phyloP scores from a whole-genome alignment of 768 basidiomycete genomes.

The Aureoboletus auriporus region DNA sequence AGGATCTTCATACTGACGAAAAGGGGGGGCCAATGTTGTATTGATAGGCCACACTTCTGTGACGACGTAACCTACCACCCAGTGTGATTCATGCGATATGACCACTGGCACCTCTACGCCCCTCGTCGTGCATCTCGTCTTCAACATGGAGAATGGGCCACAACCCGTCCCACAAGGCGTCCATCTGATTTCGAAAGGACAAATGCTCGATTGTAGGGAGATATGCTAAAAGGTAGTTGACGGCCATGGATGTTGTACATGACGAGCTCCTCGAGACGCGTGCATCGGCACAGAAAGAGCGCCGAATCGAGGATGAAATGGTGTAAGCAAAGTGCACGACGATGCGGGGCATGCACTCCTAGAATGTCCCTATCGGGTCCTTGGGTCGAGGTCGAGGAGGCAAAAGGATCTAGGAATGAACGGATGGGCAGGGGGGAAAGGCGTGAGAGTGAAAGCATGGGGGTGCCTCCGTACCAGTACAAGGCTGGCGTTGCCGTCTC shows the following conservation, averaged over 20 bases:
- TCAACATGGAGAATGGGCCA: constrained; percentile 24
- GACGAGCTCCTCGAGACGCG: constrained; percentile 26
- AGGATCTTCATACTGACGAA: too few species aligned
- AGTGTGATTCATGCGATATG: constrained; percentile 22
- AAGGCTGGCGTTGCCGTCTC: background rate
- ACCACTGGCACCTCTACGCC: constrained; percentile 26
- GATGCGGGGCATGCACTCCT: constrained; percentile 23
- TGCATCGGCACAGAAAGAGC: constrained; percentile 20
- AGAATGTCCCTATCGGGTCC: constrained; percentile 29
- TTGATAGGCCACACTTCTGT: too few species aligned
- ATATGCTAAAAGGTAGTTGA: background rate
- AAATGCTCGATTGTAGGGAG: constrained; percentile 24
- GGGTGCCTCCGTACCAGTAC: too few species aligned
- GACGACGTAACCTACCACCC: constrained; percentile 30
- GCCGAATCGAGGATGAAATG: constrained; percentile 30
- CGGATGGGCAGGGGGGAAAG: constrained; percentile 22
- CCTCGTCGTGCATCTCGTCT: constrained; percentile 25
- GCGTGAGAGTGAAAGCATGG: constrained; percentile 30
- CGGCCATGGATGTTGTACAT: constrained; percentile 20
- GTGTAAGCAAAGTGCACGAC: constrained; percentile 40
- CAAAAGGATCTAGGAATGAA: constrained; percentile 38
- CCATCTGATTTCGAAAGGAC: constrained; percentile 27
- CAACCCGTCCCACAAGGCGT: constrained; percentile 20
- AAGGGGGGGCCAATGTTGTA: too few species aligned
- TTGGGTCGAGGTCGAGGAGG: constrained; percentile 14